Base-by-base conservation (phyloP, 148 eudicot genomes). In the Silene uniflora region DNA sequence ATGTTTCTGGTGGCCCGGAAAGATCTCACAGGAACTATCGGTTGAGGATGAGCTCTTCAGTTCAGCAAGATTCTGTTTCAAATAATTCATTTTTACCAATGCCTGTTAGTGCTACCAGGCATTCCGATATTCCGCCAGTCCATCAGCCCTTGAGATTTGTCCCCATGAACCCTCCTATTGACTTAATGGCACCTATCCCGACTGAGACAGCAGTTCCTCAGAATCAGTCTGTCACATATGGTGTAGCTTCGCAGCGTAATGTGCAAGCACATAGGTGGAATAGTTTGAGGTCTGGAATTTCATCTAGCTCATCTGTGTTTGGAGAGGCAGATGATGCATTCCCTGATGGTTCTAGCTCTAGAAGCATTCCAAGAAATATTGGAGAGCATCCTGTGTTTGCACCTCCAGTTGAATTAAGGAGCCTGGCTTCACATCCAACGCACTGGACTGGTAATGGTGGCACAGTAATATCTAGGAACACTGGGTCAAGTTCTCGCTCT, bases 361-460 rank as follows among this genome's bases (percentile, higher is more conserved):
- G 86, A 78, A 84, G 71, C 52, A 18, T 85, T 78, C 85, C 85
- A 14, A 85, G 87, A 76, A 89, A 75, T 69, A 79, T 87, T 72
- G 76, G 87, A 25, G 94, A 90, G 67, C 91, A 84, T 84, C 91
- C 90, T 29, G 77, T 89, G 77, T 89, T 92, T 77, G 61, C 78
- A 29, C 90, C 91, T 66, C 77, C 86, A 17, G 75, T 62, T 63
- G 96, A 87, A 73, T 78, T 52, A 5, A 85, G 90, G 85, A 84
- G 55, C 67, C 70, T 74, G 21, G 69, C 78, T 75, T 89, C 84
- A 66, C 81, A 71, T 85, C 86, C 84, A 52, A 58, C 84, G 46
- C 77, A 76, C 73, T 88, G 89, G 92, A 84, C 81, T 32, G 72
- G 82, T 47, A 74, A 77, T 76, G 86, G 85, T 49, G 85, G 75